Evolutionary conservation across 2,329 filamentous ascomycete genomes (phyloP).

Genomic region (Teratosphaeria nubilosa): DNA sequence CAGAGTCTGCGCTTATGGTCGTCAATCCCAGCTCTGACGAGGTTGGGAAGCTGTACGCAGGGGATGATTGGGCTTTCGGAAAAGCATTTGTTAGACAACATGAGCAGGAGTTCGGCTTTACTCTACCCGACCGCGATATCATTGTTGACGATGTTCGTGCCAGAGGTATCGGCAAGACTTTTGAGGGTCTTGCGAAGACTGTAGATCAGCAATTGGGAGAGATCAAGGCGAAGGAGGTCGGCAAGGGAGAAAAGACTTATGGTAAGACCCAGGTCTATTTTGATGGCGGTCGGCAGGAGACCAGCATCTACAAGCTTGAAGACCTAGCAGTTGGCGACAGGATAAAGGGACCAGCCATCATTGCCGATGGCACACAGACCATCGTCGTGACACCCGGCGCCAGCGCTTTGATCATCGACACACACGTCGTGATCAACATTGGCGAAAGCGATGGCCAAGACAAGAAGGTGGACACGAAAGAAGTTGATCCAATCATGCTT

Average conservation of each 20-base stretch:
- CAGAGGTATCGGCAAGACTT: conserved; percentile 80
- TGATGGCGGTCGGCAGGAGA: conserved; percentile 66
- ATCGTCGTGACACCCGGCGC: conserved; percentile 78
- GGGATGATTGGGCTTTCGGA: conserved; percentile 71
- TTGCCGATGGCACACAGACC: conserved; percentile 82
- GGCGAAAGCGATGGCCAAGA: conserved; percentile 46
- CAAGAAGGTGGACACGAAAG: conserved; percentile 40
- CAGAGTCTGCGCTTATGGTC: conserved; percentile 85
- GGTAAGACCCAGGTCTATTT: conserved; percentile 69
- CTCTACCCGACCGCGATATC: conserved; percentile 71
- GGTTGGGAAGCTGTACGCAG: conserved; percentile 47
- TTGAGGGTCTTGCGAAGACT: conserved; percentile 66
- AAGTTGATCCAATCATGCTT: conserved; percentile 66
- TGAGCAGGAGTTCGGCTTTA: conserved; percentile 88
- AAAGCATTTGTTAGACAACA: conserved; percentile 79
- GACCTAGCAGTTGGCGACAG: conserved; percentile 62
- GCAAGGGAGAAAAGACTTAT: conserved; percentile 53
- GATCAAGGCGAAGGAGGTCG: conserved; percentile 49
- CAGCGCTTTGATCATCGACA: conserved; percentile 67
- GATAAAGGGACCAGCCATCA: conserved; percentile 70
- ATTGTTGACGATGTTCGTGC: conserved; percentile 85
- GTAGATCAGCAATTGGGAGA: conserved; percentile 74
- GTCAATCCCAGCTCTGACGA: conserved; percentile 60
- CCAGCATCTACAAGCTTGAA: conserved; percentile 73
- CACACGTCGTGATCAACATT: conserved; percentile 82